A percentile compares a stretch with the other conserved stretches of the same genome.
phyloP scores from a whole-genome alignment of 2,329 filamentous ascomycete species.

The Penicillium sp. region DNA sequence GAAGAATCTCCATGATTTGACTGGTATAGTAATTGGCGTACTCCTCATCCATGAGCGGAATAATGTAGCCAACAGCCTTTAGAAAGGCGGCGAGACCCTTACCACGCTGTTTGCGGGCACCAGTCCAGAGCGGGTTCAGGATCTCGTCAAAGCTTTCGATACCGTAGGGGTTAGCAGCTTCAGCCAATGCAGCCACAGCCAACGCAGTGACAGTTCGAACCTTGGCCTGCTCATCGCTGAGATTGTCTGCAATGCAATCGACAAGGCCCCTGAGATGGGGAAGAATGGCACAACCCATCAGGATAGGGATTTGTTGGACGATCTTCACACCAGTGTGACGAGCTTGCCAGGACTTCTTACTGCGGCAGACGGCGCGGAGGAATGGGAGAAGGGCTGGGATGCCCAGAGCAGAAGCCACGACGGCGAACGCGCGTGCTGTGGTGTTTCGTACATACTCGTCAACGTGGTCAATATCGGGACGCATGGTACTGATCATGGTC shows the following conservation, averaged over 20 bases:
- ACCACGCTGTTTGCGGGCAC: constrained; percentile 91
- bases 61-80: constrained; percentile 97
- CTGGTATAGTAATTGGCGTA: constrained; percentile 99
- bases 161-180: constrained; percentile 96
- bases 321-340: constrained; percentile 98
- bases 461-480: constrained; percentile 96
- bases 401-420: constrained; percentile 92
- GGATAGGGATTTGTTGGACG: constrained; percentile 95
- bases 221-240: constrained; percentile 98
- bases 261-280: constrained; percentile 95
- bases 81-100: constrained; percentile 95
- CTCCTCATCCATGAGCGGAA: constrained; percentile 98
- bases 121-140: constrained; percentile 94
- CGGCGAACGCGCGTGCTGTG: constrained; percentile 93
- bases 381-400: constrained; percentile 96
- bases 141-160: constrained; percentile 99
- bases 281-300: constrained; percentile 96
- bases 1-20: constrained; percentile 97
- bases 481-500: constrained; percentile 99
- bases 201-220: constrained; percentile 94
- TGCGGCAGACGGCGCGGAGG: constrained; percentile 90
- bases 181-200: constrained; percentile 90
- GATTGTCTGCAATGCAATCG: constrained; percentile 91
- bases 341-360: constrained; percentile 99
- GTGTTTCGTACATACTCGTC: constrained; percentile 99